phyloP scores from a whole-genome alignment of 2,329 filamentous ascomycete genomes.

The Hypoxylon sp. region DNA sequence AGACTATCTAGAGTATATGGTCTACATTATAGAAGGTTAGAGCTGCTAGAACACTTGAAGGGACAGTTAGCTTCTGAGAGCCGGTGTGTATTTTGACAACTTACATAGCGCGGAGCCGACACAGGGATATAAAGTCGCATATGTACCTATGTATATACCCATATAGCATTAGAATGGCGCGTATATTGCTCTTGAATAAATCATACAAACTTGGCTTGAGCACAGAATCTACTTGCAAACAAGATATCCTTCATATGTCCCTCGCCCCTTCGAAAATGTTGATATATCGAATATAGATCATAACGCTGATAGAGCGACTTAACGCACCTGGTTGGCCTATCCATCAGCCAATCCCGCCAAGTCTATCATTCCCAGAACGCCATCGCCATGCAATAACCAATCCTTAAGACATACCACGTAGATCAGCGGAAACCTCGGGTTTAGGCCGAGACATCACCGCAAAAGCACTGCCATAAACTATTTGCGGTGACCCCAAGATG shows the following conservation, averaged over 20 bases:
- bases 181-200: background rate
- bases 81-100: background rate
- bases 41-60: background rate
- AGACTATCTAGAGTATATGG: background rate
- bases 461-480: background rate
- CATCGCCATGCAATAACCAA: conserved; percentile 25
- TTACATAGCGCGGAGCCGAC: background rate
- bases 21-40: background rate
- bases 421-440: background rate
- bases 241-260: background rate
- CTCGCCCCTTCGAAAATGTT: background rate
- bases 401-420: background rate
- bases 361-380: conserved; percentile 15
- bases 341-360: background rate
- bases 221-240: background rate
- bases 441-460: background rate
- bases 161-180: background rate
- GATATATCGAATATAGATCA: background rate
- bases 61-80: background rate
- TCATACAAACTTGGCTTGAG: too few species aligned
- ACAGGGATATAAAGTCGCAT: background rate
- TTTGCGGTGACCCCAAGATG: background rate
- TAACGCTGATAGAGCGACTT: conserved; percentile 1
- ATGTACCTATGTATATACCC: background rate
- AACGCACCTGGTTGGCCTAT: background rate